Base-by-base conservation (phyloP, 805 yeast genomes). In the Starmerella bombicola region DNA sequence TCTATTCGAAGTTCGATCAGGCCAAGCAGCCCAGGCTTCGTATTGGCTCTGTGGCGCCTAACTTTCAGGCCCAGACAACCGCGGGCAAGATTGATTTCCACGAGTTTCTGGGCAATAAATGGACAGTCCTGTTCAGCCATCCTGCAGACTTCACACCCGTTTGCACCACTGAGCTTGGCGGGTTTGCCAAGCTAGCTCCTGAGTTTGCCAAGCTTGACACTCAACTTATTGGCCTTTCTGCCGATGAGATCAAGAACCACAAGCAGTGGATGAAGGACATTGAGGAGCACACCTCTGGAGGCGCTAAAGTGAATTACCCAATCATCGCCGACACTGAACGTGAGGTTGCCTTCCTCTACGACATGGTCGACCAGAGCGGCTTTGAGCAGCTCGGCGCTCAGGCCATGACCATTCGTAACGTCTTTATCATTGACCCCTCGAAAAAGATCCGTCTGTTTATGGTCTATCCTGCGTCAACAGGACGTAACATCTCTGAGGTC, bases 131-230 rank as follows among this genome's bases (percentile, higher is more conserved):
- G 57, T 85, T 85, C 67, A 81, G 93, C 20, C 96, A 85, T 64
- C 96, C 96, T 48, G 95, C 85, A 41, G 96, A 85, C 63, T 86
- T 83, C 71, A 85, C 96, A 16, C 96, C 96, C 35, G 95, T 85
- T 41, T 85, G 96, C 65, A 86, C 95, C 57, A 85, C 95, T 42
- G 96, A 85, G 68, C 71, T 85, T 58, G 95, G 95, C 53, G 95
- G 94, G 17, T 86, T 85, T 56, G 85, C 95, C 49, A 73, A 76
- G 55, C 73, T 84, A 65, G 81, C 83, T 68, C 83, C 85, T 41
- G 95, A 85, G 63, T 85, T 85, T 56, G 76, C 78, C 58, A 69
- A 78, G 65, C 76, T 95, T 70, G 74, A 75, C 58, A 81, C 79
- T 60, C 84, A 85, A 69, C 71, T 85, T 63, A 80, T 85, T 63